phyloP scores from a whole-genome alignment of 2,329 filamentous ascomycete species.

The Metarhizium robertsii region DNA sequence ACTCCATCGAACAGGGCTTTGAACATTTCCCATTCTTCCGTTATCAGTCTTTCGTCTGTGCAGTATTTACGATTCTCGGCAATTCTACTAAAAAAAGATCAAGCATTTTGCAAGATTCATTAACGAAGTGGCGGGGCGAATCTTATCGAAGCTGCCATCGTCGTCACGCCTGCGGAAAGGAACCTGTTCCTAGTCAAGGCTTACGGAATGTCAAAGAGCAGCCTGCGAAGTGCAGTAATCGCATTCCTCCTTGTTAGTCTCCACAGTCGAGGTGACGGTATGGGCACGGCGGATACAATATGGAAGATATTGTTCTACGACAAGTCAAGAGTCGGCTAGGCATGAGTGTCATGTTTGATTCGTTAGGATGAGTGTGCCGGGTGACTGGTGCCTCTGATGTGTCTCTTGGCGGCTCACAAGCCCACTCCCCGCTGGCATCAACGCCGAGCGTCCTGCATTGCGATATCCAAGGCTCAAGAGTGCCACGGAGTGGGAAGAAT shows the following conservation, averaged over 20 bases:
- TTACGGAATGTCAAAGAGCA: too few relatives aligned
- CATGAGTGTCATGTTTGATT: not conserved
- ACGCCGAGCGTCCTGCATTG: too few relatives aligned
- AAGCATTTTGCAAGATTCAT: not conserved
- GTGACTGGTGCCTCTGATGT: too few relatives aligned
- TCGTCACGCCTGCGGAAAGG: not conserved
- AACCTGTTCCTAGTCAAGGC: too few relatives aligned
- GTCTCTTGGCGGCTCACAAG: too few relatives aligned
- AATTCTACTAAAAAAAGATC: not conserved
- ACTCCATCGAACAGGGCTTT: not conserved
- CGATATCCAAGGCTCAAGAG: too few relatives aligned
- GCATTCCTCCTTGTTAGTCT: too few relatives aligned
- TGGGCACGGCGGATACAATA: not conserved
- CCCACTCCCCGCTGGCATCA: too few relatives aligned
- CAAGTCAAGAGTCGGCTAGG: not conserved
- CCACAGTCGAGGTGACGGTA: too few relatives aligned
- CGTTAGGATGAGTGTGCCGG: not conserved
- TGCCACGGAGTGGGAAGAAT: too few relatives aligned
- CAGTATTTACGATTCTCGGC: not conserved
- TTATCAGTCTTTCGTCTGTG: not conserved
- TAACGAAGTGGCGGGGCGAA: not conserved
- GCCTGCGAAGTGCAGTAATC: too few relatives aligned
- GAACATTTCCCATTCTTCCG: not conserved
- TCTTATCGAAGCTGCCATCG: not conserved
- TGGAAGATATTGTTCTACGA: not conserved